phyloP scores from a whole-genome alignment of 768 basidiomycete genomes.

The Kwoniella bestiolae region DNA sequence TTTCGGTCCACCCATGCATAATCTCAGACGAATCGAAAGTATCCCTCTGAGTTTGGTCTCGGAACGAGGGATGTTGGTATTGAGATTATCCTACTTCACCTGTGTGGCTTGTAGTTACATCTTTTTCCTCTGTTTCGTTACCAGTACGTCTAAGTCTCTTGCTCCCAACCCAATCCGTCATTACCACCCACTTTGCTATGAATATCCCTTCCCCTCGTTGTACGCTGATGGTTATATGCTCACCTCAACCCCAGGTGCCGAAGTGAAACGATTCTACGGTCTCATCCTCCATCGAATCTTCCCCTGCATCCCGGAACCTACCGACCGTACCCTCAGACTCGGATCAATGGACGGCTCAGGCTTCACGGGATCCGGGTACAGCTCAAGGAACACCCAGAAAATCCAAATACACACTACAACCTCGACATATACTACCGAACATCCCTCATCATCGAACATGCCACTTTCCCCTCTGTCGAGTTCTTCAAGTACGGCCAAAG shows the following conservation, averaged over 20 bases:
- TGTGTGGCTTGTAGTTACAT: constrained; percentile 50
- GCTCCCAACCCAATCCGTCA: too few relatives aligned
- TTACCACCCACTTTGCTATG: too few relatives aligned
- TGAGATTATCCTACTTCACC: constrained; percentile 48
- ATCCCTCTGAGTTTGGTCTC: constrained; percentile 28
- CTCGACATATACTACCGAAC: constrained; percentile 4
- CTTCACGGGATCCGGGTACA: not conserved
- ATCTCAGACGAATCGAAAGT: constrained; percentile 38
- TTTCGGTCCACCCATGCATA: constrained; percentile 32
- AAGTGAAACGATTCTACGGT: constrained; percentile 48
- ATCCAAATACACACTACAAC: constrained; percentile 8
- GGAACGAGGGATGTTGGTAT: constrained; percentile 11
- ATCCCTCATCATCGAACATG: not conserved
- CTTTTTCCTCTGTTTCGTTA: constrained; percentile 55
- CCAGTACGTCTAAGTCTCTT: constrained; percentile 49
- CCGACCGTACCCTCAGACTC: not conserved
- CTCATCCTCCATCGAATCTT: constrained; percentile 32
- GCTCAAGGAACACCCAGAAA: not conserved
- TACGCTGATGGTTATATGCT: too few relatives aligned
- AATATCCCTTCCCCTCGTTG: too few relatives aligned
- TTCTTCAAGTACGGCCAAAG: not conserved
- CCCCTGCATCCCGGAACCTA: constrained; percentile 37
- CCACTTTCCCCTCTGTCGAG: constrained; percentile 2
- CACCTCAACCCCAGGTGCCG: constrained; percentile 29
- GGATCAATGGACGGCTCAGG: constrained; percentile 12